A percentile compares a stretch with the other conserved stretches of the same genome.
Conservation (phyloP, 2,329 filamentous ascomycete genomes). For the Colletotrichum sp. region DNA sequence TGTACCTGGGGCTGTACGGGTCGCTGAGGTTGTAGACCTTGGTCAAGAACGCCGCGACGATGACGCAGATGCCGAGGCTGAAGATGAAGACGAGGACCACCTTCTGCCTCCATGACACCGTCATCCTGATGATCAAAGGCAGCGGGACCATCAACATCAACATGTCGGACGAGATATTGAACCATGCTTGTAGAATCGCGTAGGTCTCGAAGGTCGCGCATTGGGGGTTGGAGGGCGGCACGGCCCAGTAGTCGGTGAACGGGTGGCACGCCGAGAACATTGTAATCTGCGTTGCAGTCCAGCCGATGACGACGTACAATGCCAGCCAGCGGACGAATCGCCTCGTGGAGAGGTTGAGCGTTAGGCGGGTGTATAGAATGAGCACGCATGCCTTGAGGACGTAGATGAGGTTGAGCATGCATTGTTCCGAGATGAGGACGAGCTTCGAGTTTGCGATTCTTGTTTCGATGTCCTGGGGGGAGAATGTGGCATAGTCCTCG, state of each 20-base stretch:
- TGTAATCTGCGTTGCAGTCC: constrained; percentile 44
- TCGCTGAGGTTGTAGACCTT: constrained; percentile 47
- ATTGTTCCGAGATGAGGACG: constrained; percentile 47
- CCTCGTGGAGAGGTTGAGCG: constrained; percentile 35
- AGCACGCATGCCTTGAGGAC: constrained; percentile 46
- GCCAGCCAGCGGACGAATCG: constrained; percentile 38
- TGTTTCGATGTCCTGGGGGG: constrained; percentile 38
- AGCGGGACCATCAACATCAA: constrained; percentile 52
- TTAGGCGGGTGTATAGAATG: constrained; percentile 46
- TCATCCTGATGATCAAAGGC: constrained; percentile 46
- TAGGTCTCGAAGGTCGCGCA: constrained; percentile 51
- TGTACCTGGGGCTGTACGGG: constrained; percentile 32
- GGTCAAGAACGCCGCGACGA: constrained; percentile 44
- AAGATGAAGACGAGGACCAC: constrained; percentile 50
- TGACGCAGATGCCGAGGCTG: constrained; percentile 53
- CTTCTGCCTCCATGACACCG: constrained; percentile 39
- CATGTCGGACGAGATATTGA: constrained; percentile 53
- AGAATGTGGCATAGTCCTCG: constrained; percentile 29
- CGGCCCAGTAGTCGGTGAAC: constrained; percentile 49
- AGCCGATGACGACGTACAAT: constrained; percentile 44
- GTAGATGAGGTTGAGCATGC: constrained; percentile 34
- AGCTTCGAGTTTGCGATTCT: constrained; percentile 48
- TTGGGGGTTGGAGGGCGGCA: constrained; percentile 47
- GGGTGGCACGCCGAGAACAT: constrained; percentile 52
- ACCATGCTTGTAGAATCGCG: constrained; percentile 48